phyloP scores from a whole-genome alignment of 805 yeast genomes.

The Metschnikowia gruessii region DNA sequence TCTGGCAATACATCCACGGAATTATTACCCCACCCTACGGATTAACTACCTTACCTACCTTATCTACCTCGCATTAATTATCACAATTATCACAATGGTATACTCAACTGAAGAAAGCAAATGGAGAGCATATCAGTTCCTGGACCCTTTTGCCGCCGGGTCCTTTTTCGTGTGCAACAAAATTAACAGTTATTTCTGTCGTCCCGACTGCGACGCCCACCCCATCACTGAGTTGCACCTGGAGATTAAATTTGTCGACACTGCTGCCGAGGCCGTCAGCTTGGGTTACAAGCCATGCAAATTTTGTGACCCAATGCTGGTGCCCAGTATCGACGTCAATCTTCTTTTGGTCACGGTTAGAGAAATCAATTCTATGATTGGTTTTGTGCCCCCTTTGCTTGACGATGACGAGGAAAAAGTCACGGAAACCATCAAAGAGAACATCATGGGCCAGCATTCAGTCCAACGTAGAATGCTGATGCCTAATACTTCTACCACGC shows the following conservation, averaged over 20 bases:
- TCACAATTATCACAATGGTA: slow-evolving; percentile 25
- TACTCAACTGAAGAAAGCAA: slow-evolving; percentile 45
- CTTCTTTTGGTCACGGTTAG: slow-evolving; percentile 50
- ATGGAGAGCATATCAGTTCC: slow-evolving; percentile 64
- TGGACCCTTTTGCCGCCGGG: slow-evolving; percentile 64
- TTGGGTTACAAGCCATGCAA: slow-evolving; percentile 52
- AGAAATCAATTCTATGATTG: slow-evolving; percentile 53
- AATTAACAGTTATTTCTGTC: slow-evolving; percentile 46
- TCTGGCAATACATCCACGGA: neutral
- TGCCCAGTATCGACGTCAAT: slow-evolving; percentile 45
- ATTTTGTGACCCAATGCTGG: slow-evolving; percentile 51
- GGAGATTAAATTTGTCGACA: slow-evolving; percentile 46
- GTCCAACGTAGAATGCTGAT: slow-evolving; percentile 26
- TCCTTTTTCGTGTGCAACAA: slow-evolving; percentile 53
- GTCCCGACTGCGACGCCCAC: slow-evolving; percentile 64
- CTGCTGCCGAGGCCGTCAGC: slow-evolving; percentile 40
- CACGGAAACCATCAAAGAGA: slow-evolving; percentile 35
- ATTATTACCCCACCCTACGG: too few species aligned
- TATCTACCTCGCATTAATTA: too few species aligned
- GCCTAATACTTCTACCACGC: slow-evolving; percentile 27
- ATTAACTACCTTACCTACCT: too few species aligned
- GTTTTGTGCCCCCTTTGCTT: slow-evolving; percentile 52
- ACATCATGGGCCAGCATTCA: slow-evolving; percentile 27
- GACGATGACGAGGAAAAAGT: slow-evolving; percentile 44
- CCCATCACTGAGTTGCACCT: slow-evolving; percentile 41